Evolutionary conservation across 2,329 filamentous ascomycete species (phyloP).

Genomic region (Xylariaceae sp.): DNA sequence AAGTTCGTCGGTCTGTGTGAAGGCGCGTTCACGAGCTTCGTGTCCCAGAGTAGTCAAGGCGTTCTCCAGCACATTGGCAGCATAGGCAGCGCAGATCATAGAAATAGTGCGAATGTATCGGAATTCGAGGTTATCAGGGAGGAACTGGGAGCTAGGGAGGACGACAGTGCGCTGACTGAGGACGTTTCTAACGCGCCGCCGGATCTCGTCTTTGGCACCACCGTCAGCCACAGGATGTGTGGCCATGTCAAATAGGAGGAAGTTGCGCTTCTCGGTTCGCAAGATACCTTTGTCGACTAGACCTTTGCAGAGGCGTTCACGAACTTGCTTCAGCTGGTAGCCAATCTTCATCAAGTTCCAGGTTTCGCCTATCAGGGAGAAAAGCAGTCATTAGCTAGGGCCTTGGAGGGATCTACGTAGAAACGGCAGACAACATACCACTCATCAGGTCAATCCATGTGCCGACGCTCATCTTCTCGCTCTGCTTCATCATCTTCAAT

Average conservation of each 20-base stretch:
- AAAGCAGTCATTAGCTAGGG: conserved; percentile 16
- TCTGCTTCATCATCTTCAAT: conserved; percentile 99
- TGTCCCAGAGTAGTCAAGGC: conserved; percentile 93
- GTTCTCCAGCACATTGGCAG: conserved; percentile 97
- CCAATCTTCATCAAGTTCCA: conserved; percentile 99
- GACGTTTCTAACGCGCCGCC: conserved; percentile 88
- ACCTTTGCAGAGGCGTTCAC: conserved; percentile 94
- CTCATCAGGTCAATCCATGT: conserved; percentile 99
- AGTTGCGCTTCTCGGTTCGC: conserved; percentile 98
- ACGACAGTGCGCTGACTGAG: conserved; percentile 95
- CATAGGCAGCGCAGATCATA: conserved; percentile 98
- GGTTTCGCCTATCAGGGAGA: conserved; percentile 76
- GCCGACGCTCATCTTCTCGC: conserved; percentile 99
- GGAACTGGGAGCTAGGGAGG: conserved; percentile 82
- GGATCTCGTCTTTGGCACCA: conserved; percentile 96
- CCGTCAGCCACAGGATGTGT: conserved; percentile 97
- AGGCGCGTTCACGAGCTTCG: conserved; percentile 91
- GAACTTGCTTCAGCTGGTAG: conserved; percentile 98
- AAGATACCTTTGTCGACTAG: conserved; percentile 98
- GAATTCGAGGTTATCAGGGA: conserved; percentile 94
- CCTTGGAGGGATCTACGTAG: background rate
- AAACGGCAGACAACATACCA: conserved; percentile 62
- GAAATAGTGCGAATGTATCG: conserved; percentile 88
- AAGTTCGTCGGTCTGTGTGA: conserved; percentile 95
- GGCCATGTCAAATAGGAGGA: conserved; percentile 99